Evolutionary conservation across 305 asterid species (phyloP).

Genomic region (Rubia peregrina): DNA sequence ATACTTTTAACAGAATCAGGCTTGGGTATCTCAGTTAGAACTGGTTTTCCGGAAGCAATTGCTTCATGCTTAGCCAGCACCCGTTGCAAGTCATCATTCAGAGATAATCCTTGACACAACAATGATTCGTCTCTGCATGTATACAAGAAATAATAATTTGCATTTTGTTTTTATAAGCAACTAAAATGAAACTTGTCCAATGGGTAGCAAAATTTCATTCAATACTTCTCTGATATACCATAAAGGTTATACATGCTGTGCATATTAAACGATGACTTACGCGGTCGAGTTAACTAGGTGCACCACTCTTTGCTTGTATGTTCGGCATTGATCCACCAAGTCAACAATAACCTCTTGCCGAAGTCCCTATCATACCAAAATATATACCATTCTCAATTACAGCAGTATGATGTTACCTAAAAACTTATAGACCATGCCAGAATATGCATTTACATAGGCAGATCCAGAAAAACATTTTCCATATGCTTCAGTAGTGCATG

Average conservation of each 20-base stretch:
- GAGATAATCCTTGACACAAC: conserved; percentile 78
- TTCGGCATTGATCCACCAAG: conserved; percentile 94
- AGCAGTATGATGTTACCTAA: background rate
- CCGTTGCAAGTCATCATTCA: conserved; percentile 90
- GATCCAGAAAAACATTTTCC: background rate
- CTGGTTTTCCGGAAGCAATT: conserved; percentile 58
- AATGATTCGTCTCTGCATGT: conserved; percentile 77
- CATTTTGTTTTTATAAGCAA: background rate
- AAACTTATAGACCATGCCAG: background rate
- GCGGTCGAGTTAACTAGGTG: conserved; percentile 97
- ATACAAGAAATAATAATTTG: background rate
- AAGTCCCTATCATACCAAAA: conserved; percentile 51
- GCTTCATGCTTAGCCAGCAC: conserved; percentile 87
- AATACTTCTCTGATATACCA: background rate
- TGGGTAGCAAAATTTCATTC: background rate
- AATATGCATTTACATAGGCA: background rate
- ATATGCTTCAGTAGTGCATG: background rate
- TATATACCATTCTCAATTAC: conserved; percentile 15
- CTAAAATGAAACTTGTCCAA: background rate
- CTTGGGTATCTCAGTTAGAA: conserved; percentile 46
- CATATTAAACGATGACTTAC: conserved; percentile 48
- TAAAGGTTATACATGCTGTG: conserved; percentile 12
- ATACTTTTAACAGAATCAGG: conserved; percentile 46
- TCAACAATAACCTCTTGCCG: conserved; percentile 97
- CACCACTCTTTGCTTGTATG: conserved; percentile 91